Evolutionary conservation across 23 red algal genomes (phyloP), one percentile per base, ranked within the genome.

Genomic region (Pyropia yezoensis): DNA sequence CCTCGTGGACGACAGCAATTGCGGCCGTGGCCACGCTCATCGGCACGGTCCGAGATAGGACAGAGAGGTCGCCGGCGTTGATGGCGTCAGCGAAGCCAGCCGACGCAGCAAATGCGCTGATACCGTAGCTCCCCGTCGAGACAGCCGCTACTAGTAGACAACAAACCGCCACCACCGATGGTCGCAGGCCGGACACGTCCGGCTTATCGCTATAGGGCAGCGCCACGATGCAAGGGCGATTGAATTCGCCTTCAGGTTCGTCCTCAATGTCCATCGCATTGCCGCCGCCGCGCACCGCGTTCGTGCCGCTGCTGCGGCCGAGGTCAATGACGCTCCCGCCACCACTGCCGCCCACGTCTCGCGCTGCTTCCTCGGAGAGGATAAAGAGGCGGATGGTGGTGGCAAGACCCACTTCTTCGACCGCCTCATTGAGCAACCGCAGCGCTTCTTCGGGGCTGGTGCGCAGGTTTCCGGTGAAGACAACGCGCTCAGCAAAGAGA

Each of bases 101-200:
- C 19, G 78, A 83, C 30, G 91, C 63, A 25, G 86, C 94, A 67
- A 90, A 98, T 33, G 83, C 76, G 18, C 94, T 86, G 61, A 98
- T 80, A 28, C 94, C 92, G 45, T 96, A 96, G 33, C 83, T 80
- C 55, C 89, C 80, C 54, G 92, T 85, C 7, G 92, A 90, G 53
- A 88, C 75, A 22, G 67, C 63, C 17, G 85, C 73, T 18, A 73
- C 59, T n/a, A 72, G 30, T 3, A 54, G 79, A 5, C 84, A 32
- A 2, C 84, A 50, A 39, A 78, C 62, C 13, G 92, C 47, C 51
- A 80, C 58, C 11, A 84, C 34, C 11, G 39, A 47, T 47, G 39
- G 39, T 8, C 39, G 39, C 39, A 47, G 39, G 39, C 39, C 39
- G 4, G 39, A 47, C 66, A 75, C 62, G 18, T 73, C 78, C 21